Percentiles rank a stretch among this genome's conserved stretches.
Conservation (phyloP, 1,284 basidiomycete species). For the Marasmius oreades region DNA sequence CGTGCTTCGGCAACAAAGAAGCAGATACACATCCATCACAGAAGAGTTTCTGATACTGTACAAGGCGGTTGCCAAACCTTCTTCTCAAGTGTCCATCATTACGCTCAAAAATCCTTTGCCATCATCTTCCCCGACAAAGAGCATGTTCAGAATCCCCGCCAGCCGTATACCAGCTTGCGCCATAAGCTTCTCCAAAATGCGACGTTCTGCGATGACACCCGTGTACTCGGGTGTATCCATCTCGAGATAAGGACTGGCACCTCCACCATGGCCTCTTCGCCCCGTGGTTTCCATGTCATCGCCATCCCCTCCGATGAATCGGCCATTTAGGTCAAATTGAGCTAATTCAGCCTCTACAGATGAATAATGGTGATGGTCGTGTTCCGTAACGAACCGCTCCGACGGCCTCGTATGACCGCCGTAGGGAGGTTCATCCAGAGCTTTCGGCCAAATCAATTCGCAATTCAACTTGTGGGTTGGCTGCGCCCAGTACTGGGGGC, state of each 20-base stretch:
- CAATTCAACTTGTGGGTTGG: conserved; percentile 77
- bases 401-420: conserved; percentile 9
- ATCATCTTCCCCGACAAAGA: conserved; percentile 48
- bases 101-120: neutral
- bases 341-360: conserved; percentile 20
- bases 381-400: conserved; percentile 11
- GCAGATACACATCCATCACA: no score
- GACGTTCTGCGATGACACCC: conserved; percentile 60
- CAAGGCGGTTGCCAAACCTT: no score
- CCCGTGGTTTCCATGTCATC: conserved; percentile 4
- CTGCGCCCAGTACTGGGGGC: conserved; percentile 76
- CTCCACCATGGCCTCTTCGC: conserved; percentile 5
- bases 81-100: neutral
- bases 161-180: conserved; percentile 81
- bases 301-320: conserved; percentile 7
- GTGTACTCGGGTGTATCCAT: conserved; percentile 85
- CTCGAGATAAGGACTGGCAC: conserved; percentile 51
- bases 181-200: conserved; percentile 78
- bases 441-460: conserved; percentile 72
- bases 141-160: conserved; percentile 75
- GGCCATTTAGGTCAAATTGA: conserved; percentile 8
- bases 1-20: no score
- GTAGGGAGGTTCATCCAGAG: conserved; percentile 49
- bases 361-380: conserved; percentile 17
- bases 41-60: no score